Evolutionary conservation across 371 early-diverging fungal species (phyloP), one percentile per base, ranked within the genome.

Genomic region (Dichotomocladium elegans): DNA sequence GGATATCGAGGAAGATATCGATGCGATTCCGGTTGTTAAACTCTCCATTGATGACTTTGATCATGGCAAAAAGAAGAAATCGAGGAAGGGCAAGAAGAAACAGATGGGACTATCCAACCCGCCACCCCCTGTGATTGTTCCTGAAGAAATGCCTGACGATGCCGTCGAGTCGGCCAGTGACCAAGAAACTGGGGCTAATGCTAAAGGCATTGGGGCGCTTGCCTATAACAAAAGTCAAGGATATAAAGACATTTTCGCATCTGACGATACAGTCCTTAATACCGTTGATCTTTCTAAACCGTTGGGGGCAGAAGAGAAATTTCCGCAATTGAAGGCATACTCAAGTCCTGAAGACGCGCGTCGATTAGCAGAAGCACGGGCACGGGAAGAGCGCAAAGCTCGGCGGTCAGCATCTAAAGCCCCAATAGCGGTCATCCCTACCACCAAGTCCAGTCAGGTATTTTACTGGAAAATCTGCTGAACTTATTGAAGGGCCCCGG

Each of bases 21-120:
- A 93, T 47, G 77, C 82, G 3, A 93, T 93, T 35, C 92, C 94
- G 3, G 83, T 92, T 42, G 89, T 93, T 4, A 78, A 83, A 28
- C 67, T 93, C 17, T 79, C 78, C 15, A 57, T 91, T 46, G 85
- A 86, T 46, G 86, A 81, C 12, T 67, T 84, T 41, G 62, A 67
- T 37, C 5, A 31, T 9, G 43, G 27, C 29, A 58, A 64, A 37
- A 69, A 68, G 44, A 51, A 55, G 19, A 59, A 66, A 46, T 57
- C 57, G 55, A 60, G 43, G 43, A 62, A 68, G 25, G 63, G 66
- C 42, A 54, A 60, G 21, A 47, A 61, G 35, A 45, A 45, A 27
- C 48, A 35, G 2, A 30, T 55, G 24, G 53, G 61, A n/a, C 42
- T 50, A 15, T 61, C 70, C 1, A 66, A 74, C 2, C 72, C 75